Conservation (phyloP, 768 basidiomycete genomes). For the Lentinula guzmanii region DNA sequence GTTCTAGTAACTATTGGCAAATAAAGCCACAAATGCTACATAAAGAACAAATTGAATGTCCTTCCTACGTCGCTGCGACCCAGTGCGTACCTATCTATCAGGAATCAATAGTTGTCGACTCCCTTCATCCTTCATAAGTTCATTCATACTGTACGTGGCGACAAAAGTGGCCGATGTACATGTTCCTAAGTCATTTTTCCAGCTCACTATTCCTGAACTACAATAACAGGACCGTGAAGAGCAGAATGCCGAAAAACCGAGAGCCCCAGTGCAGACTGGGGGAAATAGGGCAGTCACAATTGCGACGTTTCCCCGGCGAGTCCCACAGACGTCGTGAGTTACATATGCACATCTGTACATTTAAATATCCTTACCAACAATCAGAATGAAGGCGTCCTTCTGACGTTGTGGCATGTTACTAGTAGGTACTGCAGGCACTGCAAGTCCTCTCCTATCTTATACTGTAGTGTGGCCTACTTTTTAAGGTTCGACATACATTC, state of each 20-base stretch:
- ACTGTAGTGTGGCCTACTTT: too few species aligned
- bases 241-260: too few species aligned
- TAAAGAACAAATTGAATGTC: neutral
- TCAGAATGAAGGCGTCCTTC: neutral
- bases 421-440: neutral
- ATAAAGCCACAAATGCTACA: too few species aligned
- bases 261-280: neutral
- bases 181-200: too few species aligned
- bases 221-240: too few species aligned
- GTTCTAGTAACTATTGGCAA: too few species aligned
- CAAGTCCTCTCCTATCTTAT: neutral
- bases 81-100: neutral
- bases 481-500: too few species aligned
- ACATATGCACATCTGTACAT: neutral
- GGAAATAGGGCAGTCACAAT: neutral
- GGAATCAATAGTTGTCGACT: too few species aligned
- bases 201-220: too few species aligned
- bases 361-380: neutral
- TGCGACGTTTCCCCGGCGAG: neutral
- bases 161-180: too few species aligned
- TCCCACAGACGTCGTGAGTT: neutral
- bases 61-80: neutral
- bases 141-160: too few species aligned
- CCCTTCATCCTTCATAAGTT: too few species aligned
- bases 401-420: neutral